Conservation (phyloP, 2,329 filamentous ascomycete genomes). For the Sclerotinia spermophila region DNA sequence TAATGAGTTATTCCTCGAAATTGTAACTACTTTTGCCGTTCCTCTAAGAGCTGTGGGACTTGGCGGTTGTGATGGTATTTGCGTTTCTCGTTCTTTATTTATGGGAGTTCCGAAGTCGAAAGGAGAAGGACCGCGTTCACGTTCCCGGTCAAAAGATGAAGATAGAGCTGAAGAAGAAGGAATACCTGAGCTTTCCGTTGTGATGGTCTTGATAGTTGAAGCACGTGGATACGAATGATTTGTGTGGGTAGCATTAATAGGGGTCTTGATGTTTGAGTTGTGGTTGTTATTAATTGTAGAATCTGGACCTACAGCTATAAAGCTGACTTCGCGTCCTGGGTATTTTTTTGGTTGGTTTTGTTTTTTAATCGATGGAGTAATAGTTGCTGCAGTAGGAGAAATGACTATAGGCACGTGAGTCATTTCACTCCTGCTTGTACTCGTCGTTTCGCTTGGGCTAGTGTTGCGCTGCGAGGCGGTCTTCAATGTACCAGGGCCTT, state of each 20-base stretch:
- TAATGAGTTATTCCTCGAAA: neutral
- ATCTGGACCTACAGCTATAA: neutral
- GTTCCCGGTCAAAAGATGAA: neutral
- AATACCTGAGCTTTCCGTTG: constrained; percentile 1
- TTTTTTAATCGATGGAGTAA: no score
- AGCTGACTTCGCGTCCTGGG: neutral
- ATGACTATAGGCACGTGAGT: neutral
- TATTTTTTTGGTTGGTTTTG: neutral
- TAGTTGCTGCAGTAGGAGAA: neutral
- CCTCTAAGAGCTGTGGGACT: neutral
- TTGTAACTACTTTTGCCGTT: constrained; percentile 1
- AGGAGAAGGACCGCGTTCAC: neutral
- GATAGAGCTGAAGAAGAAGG: constrained; percentile 8
- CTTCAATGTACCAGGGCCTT: neutral
- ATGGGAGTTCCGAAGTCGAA: neutral
- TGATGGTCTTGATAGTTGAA: constrained; percentile 3
- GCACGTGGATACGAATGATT: neutral
- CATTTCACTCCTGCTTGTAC: neutral
- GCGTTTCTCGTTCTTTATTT: neutral
- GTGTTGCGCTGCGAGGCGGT: neutral
- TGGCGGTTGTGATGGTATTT: neutral
- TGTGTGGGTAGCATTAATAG: neutral
- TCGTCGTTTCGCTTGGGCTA: neutral
- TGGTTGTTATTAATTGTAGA: neutral
- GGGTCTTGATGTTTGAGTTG: neutral